Evolutionary conservation across 164 flowering plant species (phyloP), one percentile per base, ranked within the genome.

Genomic region (Tetrastigma voinierianum): DNA sequence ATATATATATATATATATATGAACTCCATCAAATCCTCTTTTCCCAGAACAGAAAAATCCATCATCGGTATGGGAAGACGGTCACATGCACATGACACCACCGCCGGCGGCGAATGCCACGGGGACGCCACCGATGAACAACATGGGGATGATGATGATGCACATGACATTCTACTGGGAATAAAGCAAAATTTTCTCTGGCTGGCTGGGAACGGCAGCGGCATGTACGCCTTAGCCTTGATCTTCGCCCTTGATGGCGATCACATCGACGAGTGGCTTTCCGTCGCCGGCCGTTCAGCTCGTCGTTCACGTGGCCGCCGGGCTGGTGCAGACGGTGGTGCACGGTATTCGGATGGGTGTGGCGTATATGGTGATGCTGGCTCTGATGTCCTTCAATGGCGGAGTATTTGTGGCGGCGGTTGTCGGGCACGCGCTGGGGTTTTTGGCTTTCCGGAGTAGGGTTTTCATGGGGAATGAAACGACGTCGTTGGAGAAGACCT

Each of bases 151-250:
- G 24, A 19, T 16, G 60, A 52, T n/a, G 71, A 75, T 78, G 79
- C 86, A 78, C 70, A 66, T 65, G 78, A 49, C 84, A n/a, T 82
- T 82, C 66, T 82, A 72, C 65, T 84, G 86, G 86, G 82, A 74
- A 67, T 45, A 62, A 74, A 44, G 67, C 73, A 72, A 72, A 54
- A n/a, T 84, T 25, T 82, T 84, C 77, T 43, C 72, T 3, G 75
- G 72, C 5, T 84, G 86, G 83, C 86, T 86, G 1, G 83, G 78
- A 0, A 24, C 59, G 59, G 66, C 44, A 21, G 80, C 7, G 77
- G 71, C 59, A 78, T 81, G 83, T 83, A 85, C 57, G 53, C 77
- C 3, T 17, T 81, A 11, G 72, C 85, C 17, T 62, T 85, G 51
- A 2, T 77, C 40, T 46, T 80, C 21, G 71, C 80, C 45, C 78